Evolutionary conservation across 2,329 filamentous ascomycete genomes (phyloP), one percentile per base, ranked within the genome.

Genomic region (Scedosporium boydii): DNA sequence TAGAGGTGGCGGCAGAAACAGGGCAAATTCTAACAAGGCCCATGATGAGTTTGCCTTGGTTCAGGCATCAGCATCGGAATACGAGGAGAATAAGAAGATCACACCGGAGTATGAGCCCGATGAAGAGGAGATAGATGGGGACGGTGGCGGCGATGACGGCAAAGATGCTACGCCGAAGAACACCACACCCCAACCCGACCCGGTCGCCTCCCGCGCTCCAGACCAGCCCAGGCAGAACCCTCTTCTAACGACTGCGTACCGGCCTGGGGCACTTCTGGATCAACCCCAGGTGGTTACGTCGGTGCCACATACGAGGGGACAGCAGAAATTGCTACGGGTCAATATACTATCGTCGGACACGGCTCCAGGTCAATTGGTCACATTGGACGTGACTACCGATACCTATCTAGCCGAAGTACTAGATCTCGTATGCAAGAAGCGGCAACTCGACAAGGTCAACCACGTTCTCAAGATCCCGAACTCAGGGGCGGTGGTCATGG

Each of bases 1-100:
- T 88, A 81, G 85, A 62, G 87, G 80, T 51, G 77, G 80, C 7
- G 82, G 78, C 4, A 75, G 82, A 58, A 78, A 80, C 64, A 80
- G 90, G 62, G 85, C 88, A 63, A 87, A 89, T 66, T 89, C 88
- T 23, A 55, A 55, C 21, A 91, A 88, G 69, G 86, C 89, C 1
- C 91, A 87, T 77, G 90, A 93, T 68, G 90, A 95, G 67, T 93
- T 96, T 73, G 90, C 87, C 12, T 78, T 96, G 27, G 88, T 91
- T 12, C 84, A 87, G 69, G 90, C 90, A 3, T 87, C 85, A 1
- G 79, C 85, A 63, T 82, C 82, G 10, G 87, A 89, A 68, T 88
- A 86, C 67, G 78, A 79, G 62, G 86, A 89, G 62, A 92, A 93
- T 68, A 84, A 90, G 70, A 79, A 76, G 48, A 70, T 85, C 61